Base-by-base conservation (phyloP, 2,329 filamentous ascomycete species). In the Pseudocercospora musae region DNA sequence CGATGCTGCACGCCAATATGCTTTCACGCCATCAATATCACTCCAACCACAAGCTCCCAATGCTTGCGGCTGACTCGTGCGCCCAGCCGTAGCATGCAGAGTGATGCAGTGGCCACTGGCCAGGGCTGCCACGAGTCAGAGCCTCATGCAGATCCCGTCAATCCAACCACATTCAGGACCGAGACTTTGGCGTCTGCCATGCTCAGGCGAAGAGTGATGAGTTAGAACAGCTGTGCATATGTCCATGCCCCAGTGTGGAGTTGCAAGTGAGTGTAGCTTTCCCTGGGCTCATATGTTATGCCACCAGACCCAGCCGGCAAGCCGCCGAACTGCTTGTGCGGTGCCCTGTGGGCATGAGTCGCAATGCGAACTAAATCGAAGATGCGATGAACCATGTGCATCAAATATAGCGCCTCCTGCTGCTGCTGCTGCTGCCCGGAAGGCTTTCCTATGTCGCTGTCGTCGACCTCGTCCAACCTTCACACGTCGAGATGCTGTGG, bases 81-180 rank as follows among this genome's bases (percentile, higher is more conserved):
- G 20, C 23, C 52, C 42, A 42, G 44, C 23, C 48, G 53, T 13
- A 23, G 21, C 50, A 56, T 63, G 61, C 61, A 63, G 52, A 57
- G 52, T 63, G 61, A 63, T 63, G 61, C 57, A 57, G 61, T 63
- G 61, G 61, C 61, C 56, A 33, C 50, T n/a, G n/a, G n/a, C n/a
- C 57, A 25, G 23, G 23, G 61, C 57, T 31, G 42, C 57, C 61
- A 59, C 61, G 61, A 63, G 61, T 63, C 61, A 63, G 61, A 48
- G 57, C 44, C 44, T 37, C 61, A 21, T 50, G 31, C 29, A 31
- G 61, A 63, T 63, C 57, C 11, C 48, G 57, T 57, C 33, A 57
- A 42, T 46, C 57, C 61, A 63, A 60, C 61, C 61, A 63, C 61
- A 63, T 60, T 63, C 49, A 59, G 60, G 20, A 29, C n/a, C n/a